These are phyloP conservation scores for Diaporthe aspalathi DNA, from an alignment of 2,329 filamentous ascomycete genomes.

Conservation along the genomic window DNA sequence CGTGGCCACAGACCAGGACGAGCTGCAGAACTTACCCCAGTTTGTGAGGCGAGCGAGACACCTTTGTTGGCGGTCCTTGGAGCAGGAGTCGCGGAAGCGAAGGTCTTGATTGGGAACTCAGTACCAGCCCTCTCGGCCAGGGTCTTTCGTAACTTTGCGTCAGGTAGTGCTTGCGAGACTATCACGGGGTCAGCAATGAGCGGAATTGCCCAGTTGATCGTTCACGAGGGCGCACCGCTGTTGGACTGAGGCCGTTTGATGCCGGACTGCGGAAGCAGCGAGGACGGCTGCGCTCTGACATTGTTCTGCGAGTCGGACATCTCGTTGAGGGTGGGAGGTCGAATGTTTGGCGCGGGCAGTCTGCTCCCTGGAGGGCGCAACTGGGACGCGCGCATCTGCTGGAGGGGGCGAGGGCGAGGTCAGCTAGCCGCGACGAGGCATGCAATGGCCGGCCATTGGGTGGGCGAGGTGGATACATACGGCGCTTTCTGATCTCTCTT, in stretches of 20 bases:
- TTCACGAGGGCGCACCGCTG: slow-evolving; percentile 44
- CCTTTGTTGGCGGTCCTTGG: slow-evolving; percentile 59
- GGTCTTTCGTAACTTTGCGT: slow-evolving; percentile 69
- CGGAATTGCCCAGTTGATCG: neutral
- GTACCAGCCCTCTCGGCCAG: slow-evolving; percentile 62
- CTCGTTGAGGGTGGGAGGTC: slow-evolving; percentile 57
- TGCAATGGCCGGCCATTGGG: neutral
- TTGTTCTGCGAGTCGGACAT: slow-evolving; percentile 72
- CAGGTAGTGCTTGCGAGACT: slow-evolving; percentile 61
- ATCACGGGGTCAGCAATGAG: slow-evolving; percentile 38
- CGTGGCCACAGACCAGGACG: neutral
- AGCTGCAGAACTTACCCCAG: slow-evolving; percentile 37
- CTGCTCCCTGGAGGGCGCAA: slow-evolving; percentile 41
- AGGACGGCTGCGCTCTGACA: slow-evolving; percentile 57
- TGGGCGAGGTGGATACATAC: slow-evolving; percentile 43
- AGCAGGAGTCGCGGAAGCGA: slow-evolving; percentile 47
- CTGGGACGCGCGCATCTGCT: slow-evolving; percentile 43
- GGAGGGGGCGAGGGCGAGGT: slow-evolving; percentile 10
- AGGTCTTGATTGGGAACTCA: slow-evolving; percentile 58
- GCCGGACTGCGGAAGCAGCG: slow-evolving; percentile 54
- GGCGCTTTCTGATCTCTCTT: slow-evolving; percentile 49
- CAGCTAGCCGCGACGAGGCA: neutral
- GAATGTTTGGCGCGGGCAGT: slow-evolving; percentile 40
- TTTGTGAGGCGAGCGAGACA: slow-evolving; percentile 51
- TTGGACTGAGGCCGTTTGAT: slow-evolving; percentile 60